Percentiles rank a stretch among this genome's conserved stretches.
Evolutionary conservation across 2,329 filamentous ascomycete genomes (phyloP).

Genomic region (Didymella pinodella): DNA sequence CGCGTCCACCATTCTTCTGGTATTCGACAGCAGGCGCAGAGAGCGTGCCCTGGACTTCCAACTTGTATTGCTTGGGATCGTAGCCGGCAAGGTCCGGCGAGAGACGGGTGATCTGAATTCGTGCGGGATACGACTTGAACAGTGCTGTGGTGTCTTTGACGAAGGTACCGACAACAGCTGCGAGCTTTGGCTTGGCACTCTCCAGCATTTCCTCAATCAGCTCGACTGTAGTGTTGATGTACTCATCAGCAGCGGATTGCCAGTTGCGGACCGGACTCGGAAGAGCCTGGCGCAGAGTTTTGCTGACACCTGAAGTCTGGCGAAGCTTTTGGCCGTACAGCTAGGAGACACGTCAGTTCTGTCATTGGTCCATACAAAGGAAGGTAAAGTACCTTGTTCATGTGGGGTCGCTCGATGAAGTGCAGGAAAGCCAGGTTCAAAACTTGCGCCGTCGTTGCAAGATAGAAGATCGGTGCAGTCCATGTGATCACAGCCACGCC

Average conservation of each 20-base stretch:
- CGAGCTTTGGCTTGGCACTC: constrained; percentile 81
- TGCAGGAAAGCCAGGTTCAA: constrained; percentile 88
- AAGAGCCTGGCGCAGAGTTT: constrained; percentile 85
- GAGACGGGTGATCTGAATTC: constrained; percentile 81
- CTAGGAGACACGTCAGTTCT: constrained; percentile 5
- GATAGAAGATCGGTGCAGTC: constrained; percentile 83
- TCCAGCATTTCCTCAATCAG: constrained; percentile 93
- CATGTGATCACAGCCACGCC: constrained; percentile 92
- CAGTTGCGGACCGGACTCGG: constrained; percentile 83
- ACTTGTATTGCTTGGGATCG: constrained; percentile 79
- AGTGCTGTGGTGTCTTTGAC: constrained; percentile 86
- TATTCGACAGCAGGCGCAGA: constrained; percentile 57
- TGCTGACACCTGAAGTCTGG: constrained; percentile 87
- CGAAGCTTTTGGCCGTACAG: constrained; percentile 87
- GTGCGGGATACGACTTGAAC: constrained; percentile 88
- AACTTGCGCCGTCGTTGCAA: constrained; percentile 85
- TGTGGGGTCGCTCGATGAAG: constrained; percentile 93
- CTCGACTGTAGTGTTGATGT: constrained; percentile 84
- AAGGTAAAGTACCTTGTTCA: constrained; percentile 65
- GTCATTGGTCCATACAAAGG: background rate
- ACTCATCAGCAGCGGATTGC: constrained; percentile 85
- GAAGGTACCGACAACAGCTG: constrained; percentile 84
- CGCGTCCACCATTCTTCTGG: constrained; percentile 73
- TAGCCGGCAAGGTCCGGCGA: constrained; percentile 81
- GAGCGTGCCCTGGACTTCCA: constrained; percentile 74